Conservation (phyloP, 108 stramenopile species). For the Schizochytrium sp. region DNA sequence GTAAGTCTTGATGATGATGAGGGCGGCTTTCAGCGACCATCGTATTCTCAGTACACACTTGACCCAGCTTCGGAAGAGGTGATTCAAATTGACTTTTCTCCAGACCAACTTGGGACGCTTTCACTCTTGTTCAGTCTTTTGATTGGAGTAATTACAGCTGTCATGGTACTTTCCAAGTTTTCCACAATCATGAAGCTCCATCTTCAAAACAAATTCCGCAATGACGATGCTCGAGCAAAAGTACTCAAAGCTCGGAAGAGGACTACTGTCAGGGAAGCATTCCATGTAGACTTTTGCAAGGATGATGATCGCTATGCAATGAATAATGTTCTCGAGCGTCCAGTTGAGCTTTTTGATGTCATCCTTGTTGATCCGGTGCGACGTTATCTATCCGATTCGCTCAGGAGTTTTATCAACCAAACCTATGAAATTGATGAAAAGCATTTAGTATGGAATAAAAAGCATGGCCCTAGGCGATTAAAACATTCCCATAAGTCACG, state of each 20-base stretch:
- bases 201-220: background rate
- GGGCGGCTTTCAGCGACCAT: background rate
- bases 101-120: background rate
- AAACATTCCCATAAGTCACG: too few relatives aligned
- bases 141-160: background rate
- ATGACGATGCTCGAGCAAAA: slow-evolving; percentile 3
- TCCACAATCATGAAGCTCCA: background rate
- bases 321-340: background rate
- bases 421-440: background rate
- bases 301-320: slow-evolving; percentile 12
- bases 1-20: background rate
- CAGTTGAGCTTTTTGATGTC: slow-evolving; percentile 35
- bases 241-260: background rate
- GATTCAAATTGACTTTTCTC: background rate
- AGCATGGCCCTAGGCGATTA: too few relatives aligned
- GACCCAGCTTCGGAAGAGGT: slow-evolving; percentile 5
- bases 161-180: background rate
- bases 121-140: background rate
- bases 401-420: slow-evolving; percentile 1
- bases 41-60: background rate
- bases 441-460: background rate
- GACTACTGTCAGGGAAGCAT: too few relatives aligned
- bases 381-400: slow-evolving; percentile 2
- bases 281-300: background rate
- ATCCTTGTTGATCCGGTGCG: slow-evolving; percentile 16